Evolutionary conservation across 176 grass and related monocot genomes (phyloP), one percentile per base, ranked within the genome.

Genomic region (Carex myosuroides): DNA sequence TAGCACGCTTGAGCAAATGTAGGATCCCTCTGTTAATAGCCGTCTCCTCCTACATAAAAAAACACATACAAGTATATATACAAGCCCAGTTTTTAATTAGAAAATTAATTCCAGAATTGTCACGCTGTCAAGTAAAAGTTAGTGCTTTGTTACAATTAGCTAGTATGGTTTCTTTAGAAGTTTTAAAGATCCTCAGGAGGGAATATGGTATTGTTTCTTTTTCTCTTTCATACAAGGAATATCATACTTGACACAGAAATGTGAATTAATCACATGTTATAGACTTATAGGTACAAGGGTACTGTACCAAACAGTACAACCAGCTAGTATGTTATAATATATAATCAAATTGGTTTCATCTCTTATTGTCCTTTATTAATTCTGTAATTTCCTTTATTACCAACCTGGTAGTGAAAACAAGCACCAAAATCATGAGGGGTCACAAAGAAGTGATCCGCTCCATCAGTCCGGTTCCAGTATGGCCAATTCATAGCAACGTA

Each of bases 351-450:
- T 21, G 0, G 22, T 77, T 42, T 77, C 24, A 29, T 32, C 16
- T 77, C 16, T 57, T 32, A 57, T 78, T 78, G 44, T 32, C 17
- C 26, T 14, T 57, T 33, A 8, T 35, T 54, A 26, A 54, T 50
- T 12, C 13, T 76, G 32, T 57, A 56, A 29, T 54, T 78, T 57
- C 29, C 52, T 57, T 3, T 57, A 20, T 83, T 50, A 26, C 46
- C 32, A 24, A 89, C 95, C 84, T 94, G 95, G 86, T 97, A 97
- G 79, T 97, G 95, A 81, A 97, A 97, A 65, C 95, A 97, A 44
- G 95, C 87, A 16, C 87, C 95, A 88, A 94, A 97, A 90, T 97
- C 95, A 94, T 97, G 95, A 2, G 95, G 95, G 22, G 91, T 93
- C 75, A 97, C 85, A 64, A 97, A 94, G 71, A 97, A 97, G 67